Base-by-base conservation (phyloP, 805 yeast species). In the Ogataea dorogensis region DNA sequence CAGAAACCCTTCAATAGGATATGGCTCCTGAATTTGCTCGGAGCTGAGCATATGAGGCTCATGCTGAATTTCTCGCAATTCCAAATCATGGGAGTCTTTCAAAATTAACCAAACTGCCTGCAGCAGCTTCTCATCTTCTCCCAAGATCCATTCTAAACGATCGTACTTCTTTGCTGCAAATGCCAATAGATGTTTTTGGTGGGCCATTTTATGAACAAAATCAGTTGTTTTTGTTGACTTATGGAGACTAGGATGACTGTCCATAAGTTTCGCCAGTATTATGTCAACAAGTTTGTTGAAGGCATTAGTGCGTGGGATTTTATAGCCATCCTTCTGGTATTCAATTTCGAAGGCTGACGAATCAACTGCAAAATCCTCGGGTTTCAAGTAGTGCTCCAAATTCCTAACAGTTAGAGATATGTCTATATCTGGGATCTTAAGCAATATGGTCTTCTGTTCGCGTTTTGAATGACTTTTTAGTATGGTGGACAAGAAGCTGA, bases 1-100 rank as follows among this genome's bases (percentile, higher is more conserved):
- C 14, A 89, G 56, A 54, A 84, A 88, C 0, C 98, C 98, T 61
- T 91, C 98, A 7, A 87, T 58, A 0, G 95, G 80, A 0, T 62
- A 34, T 0, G 96, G 96, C 52, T 83, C 95, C 1, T 45, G 31
- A 13, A 67, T 7, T 7, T 41, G 37, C 2, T 55, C 59, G 12
- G 46, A 49, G 20, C 47, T 23, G 1, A 66, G 51, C 2, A 27
- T 24, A 32, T 63, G 52, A 4, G 74, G 64, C 38, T 68, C 66
- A 35, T 69, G 70, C 11, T 53, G 46, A 17, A 70, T 52, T 13
- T 63, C 68, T 26, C 94, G 64, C 14, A 83, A 56, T 52, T 88
- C 91, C n/a, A 88, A 53, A 25, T 64, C 68, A 50, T 75, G 77
- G 7, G 73, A 67, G 39, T 54, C 58, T 42, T 50, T 55, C 54